Conservation (phyloP, 305 asterid species). For the Fraxinus velutina region DNA sequence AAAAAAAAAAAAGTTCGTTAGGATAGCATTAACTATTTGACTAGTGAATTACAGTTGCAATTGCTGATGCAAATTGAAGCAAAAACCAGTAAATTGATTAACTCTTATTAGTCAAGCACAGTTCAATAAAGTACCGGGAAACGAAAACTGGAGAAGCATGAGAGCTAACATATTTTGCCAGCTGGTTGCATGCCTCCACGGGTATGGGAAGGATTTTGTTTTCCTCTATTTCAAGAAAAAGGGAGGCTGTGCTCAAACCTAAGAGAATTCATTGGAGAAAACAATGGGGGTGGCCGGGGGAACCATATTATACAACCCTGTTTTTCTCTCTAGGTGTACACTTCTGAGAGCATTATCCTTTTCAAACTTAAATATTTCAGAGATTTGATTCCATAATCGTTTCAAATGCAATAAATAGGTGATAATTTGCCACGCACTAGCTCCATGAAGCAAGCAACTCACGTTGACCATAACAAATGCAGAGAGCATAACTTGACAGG, state of each 20-base stretch:
- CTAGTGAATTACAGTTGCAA: background rate
- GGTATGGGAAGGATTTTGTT: background rate
- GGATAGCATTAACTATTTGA: background rate
- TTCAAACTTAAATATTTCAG: background rate
- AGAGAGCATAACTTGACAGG: background rate
- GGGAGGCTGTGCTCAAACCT: background rate
- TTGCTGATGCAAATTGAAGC: background rate
- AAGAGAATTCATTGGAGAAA: background rate
- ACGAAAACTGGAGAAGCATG: background rate
- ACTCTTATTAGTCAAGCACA: background rate
- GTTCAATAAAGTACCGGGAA: background rate
- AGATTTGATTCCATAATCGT: background rate
- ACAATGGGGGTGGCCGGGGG: background rate
- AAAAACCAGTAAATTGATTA: background rate
- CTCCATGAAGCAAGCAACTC: background rate
- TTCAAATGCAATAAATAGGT: background rate
- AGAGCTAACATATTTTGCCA: background rate
- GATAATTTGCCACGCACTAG: background rate
- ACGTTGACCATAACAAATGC: background rate
- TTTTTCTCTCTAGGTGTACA: background rate
- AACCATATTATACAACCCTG: background rate
- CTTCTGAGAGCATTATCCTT: background rate
- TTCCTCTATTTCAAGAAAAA: background rate
- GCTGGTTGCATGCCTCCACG: background rate
- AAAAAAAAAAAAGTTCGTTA: background rate